phyloP scores from a whole-genome alignment of 1,284 basidiomycete genomes.

The Irpex rosettiformis region DNA sequence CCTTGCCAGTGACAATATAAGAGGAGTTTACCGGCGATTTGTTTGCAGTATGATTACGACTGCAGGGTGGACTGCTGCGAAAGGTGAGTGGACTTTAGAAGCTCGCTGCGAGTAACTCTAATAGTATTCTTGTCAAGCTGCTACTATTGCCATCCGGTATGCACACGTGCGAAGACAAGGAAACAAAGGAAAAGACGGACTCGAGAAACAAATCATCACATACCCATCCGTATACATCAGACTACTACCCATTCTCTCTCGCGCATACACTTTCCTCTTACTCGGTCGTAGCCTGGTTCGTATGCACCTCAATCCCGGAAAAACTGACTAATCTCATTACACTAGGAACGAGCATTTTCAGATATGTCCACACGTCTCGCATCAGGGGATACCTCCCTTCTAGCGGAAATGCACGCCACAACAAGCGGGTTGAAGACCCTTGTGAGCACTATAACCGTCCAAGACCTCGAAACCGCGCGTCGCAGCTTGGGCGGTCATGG shows the following conservation, averaged over 20 bases:
- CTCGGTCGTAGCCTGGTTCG: conserved; percentile 59
- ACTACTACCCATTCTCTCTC: conserved; percentile 65
- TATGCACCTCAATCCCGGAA: neutral
- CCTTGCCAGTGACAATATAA: neutral
- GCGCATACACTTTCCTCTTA: conserved; percentile 68
- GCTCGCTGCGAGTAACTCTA: neutral
- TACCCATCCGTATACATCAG: conserved; percentile 73
- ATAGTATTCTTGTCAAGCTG: conserved; percentile 38
- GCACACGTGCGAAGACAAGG: conserved; percentile 73
- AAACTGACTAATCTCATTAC: neutral
- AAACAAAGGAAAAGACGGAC: conserved; percentile 42
- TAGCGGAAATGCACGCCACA: conserved; percentile 71
- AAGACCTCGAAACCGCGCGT: conserved; percentile 66
- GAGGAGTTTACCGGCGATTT: neutral
- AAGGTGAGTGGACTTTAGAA: conserved; percentile 35
- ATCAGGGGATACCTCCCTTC: conserved; percentile 51
- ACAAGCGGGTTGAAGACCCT: conserved; percentile 71
- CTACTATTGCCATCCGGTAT: conserved; percentile 74
- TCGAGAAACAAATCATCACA: conserved; percentile 63
- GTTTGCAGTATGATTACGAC: conserved; percentile 52
- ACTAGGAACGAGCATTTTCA: conserved; percentile 47
- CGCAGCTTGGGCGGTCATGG: conserved; percentile 79
- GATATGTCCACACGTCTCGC: conserved; percentile 48
- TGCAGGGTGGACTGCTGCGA: conserved; percentile 59
- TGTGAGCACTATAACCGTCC: conserved; percentile 48